Evolutionary conservation across 306 rosid species (phyloP), one percentile per base, ranked within the genome.

Genomic region (Parietaria judaica): DNA sequence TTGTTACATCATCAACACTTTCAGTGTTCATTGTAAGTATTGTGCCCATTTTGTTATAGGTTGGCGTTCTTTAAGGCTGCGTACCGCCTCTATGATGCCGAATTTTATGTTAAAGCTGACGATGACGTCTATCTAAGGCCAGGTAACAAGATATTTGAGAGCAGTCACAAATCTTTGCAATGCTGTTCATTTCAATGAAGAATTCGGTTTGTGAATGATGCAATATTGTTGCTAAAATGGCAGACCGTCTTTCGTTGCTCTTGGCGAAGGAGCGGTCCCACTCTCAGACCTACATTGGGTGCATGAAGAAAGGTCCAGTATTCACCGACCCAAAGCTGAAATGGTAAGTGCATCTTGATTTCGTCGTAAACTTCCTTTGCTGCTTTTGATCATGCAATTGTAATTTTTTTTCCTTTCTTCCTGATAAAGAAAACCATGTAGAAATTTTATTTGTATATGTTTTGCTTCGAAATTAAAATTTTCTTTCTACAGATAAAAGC

Each of bases 291-390:
- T 94, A 94, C 77, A 74, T 94, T 56, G 97, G 99, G 36, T 94
- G 99, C 87, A 86, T 94, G 99, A 94, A 94, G 55, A 94, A 94
- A 61, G 99, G 97, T 45, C 95, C 97, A 10, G 99, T 94, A 47
- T 94, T 94, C 74, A 94, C 95, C 5, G 95, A 86, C 61, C 89
- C 99, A 5, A 94, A 89, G 76, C 85, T 94, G 62, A 94, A 94
- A 80, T 94, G 97, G 99, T 94, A 52, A 66, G 94, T 76, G 70
- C 34, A 37, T 43, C 36, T 76, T 67, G 16, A 36, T 70, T 17
- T 9, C 51, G 14, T 58, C 50, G 6, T n/a, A 6, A 15, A 34
- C 31, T 23, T 23, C 56, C n/a, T 15, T 51, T 55, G 13, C 11
- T 55, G 12, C 14, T 9, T 55, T 55, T 35, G 14, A 6, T 55